phyloP scores from a whole-genome alignment of 2,329 filamentous ascomycete genomes.

The Cercospora nicotianae region DNA sequence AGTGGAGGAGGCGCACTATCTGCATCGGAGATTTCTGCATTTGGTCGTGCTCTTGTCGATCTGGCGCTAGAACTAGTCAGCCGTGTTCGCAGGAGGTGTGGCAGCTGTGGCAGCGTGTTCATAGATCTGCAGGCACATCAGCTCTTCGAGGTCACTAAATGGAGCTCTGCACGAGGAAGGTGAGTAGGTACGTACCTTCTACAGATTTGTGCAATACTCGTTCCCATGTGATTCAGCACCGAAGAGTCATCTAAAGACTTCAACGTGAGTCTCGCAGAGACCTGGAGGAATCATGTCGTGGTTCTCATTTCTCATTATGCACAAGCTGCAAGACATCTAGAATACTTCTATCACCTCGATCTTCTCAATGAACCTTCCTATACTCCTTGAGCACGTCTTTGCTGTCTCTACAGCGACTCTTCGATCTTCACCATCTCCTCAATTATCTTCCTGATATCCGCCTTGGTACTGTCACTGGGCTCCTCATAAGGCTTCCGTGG shows the following conservation, averaged over 20 bases:
- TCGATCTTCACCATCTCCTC: slow-evolving; percentile 46
- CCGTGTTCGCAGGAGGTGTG: not conserved
- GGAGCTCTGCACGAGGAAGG: not conserved
- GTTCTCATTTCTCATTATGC: not conserved
- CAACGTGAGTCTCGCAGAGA: not conserved
- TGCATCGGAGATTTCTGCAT: not conserved
- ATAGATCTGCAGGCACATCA: not conserved
- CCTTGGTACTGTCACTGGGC: slow-evolving; percentile 47
- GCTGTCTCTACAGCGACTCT: slow-evolving; percentile 29
- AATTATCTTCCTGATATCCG: slow-evolving; percentile 45
- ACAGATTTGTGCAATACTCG: not conserved
- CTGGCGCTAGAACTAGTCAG: not conserved
- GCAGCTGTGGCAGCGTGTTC: not conserved
- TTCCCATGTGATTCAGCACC: not conserved
- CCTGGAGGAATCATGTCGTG: not conserved
- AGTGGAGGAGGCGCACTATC: not conserved
- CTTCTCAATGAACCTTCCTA: not conserved
- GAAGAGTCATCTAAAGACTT: not conserved
- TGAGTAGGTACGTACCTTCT: not conserved
- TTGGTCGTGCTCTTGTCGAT: not conserved
- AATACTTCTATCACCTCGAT: not conserved
- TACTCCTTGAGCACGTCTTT: not conserved
- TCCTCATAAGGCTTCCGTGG: slow-evolving; percentile 63
- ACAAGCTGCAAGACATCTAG: not conserved
- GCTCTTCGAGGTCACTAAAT: not conserved